Evolutionary conservation across 2,329 filamentous ascomycete species (phyloP), one percentile per base, ranked within the genome.

Genomic region (Venturia asperata): DNA sequence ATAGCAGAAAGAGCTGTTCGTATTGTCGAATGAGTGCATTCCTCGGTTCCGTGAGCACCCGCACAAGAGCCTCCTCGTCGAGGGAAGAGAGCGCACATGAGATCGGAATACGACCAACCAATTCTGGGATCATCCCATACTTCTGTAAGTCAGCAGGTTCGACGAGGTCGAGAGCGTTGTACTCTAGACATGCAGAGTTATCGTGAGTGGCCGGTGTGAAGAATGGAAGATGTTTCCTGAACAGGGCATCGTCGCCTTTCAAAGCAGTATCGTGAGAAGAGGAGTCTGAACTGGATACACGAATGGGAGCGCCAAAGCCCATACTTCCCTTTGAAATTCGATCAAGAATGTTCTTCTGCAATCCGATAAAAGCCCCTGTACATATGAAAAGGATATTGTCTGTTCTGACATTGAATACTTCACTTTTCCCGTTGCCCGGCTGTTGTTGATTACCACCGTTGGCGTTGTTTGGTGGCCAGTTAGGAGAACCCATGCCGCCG

Each of bases 361-460:
- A 81, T 1, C 92, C 93, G 43, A 95, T 90, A 73, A 99, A 99
- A 21, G 94, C 94, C 21, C 94, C 94, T 15, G 92, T 95, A 74
- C 94, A 96, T 52, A 99, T 92, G 77, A 99, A 99, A 37, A 99
- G 83, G 67, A 99, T 97, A 71, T 97, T 97, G 69, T 92, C 92
- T 0, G 94, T 99, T 71, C 94, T 89, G 66, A 97, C 87, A 65
- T 90, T 87, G 75, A 83, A 87, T 5, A 84, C 78, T 67, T 87
- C 85, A 24, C 80, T 80, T 73, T 85, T 87, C 61, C 75, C 72
- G n/a, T 70, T 74, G 1, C 27, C 27, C 21, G 72, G 67, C 66
- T 24, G 37, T 42, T 66, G 68, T 52, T 69, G 70, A 45, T 70
- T 70, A 42, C 69, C 68, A 65, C 72, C 70, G 30, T 24, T 62